Evolutionary conservation across 768 basidiomycete genomes (phyloP).

Genomic region (Amanita exitialis): DNA sequence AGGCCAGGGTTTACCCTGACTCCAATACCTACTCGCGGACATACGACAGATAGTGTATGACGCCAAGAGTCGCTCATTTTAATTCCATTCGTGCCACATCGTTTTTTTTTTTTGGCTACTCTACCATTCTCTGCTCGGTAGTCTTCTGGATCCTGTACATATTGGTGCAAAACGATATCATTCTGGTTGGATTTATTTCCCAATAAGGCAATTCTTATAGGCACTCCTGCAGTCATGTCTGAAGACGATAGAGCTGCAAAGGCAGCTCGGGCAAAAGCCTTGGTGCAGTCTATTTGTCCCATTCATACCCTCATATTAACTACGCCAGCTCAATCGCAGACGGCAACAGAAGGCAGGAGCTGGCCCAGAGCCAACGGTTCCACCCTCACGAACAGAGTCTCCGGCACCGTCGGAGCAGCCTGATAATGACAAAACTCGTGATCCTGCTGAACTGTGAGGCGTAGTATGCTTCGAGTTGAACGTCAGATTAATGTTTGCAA

Average conservation of each 20-base stretch:
- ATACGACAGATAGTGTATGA: neutral
- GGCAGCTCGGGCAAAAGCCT: constrained; percentile 73
- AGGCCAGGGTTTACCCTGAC: neutral
- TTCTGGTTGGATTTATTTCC: constrained; percentile 3
- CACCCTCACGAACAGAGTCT: constrained; percentile 35
- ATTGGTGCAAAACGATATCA: neutral
- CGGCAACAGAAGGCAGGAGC: constrained; percentile 60
- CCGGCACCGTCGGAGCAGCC: neutral
- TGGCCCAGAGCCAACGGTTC: constrained; percentile 19
- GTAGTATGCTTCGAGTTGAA: neutral
- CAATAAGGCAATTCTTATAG: constrained; percentile 8
- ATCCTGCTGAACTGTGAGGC: neutral
- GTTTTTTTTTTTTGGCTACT: neutral
- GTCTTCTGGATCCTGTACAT: neutral
- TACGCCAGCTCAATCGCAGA: constrained; percentile 64
- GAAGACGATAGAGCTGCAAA: constrained; percentile 77
- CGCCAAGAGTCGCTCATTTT: constrained; percentile 2
- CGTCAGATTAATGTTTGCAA: neutral
- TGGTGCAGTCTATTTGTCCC: constrained; percentile 38
- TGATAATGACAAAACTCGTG: neutral
- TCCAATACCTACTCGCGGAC: constrained; percentile 2
- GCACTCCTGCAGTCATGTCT: constrained; percentile 25
- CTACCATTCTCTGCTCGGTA: neutral
- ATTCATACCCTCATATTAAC: constrained; percentile 5
- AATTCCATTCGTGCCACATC: neutral